Evolutionary conservation across 495 filamentous ascomycete genomes (phyloP).

Genomic region (Xylaria longipes): DNA sequence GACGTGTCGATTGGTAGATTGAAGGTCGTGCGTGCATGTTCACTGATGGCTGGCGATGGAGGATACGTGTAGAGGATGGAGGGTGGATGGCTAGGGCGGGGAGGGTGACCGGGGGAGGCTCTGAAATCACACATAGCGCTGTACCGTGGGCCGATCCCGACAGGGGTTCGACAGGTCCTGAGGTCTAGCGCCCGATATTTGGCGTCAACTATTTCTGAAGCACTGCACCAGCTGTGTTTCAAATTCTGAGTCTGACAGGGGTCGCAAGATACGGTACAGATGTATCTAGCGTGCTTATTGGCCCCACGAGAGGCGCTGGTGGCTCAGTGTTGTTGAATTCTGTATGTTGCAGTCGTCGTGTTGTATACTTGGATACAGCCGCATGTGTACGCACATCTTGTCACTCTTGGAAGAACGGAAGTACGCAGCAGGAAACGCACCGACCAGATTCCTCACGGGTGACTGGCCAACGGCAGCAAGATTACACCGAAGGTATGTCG

Average conservation of each 20-base stretch:
- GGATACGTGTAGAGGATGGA: slow-evolving; percentile 14
- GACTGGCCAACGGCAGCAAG: background rate
- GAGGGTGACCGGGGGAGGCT: slow-evolving; percentile 4
- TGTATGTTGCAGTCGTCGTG: background rate
- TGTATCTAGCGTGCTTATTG: slow-evolving; percentile 11
- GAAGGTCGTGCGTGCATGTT: slow-evolving; percentile 15
- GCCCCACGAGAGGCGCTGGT: slow-evolving; percentile 19
- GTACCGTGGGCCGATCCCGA: slow-evolving; percentile 20
- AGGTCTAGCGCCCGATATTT: slow-evolving; percentile 27
- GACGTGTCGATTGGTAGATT: slow-evolving; percentile 2
- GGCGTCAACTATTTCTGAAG: slow-evolving; percentile 31
- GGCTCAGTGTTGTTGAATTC: background rate
- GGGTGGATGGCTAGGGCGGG: slow-evolving; percentile 7
- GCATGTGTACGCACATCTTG: background rate
- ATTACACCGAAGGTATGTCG: background rate
- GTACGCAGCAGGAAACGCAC: background rate
- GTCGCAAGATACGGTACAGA: background rate
- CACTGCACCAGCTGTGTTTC: slow-evolving; percentile 31
- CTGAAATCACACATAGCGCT: background rate
- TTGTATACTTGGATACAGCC: background rate
- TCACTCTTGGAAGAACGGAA: background rate
- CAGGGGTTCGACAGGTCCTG: slow-evolving; percentile 14
- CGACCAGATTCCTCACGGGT: background rate
- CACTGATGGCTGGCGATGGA: background rate
- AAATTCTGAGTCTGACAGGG: slow-evolving; percentile 25